These are phyloP conservation scores for Ceratocystis diversiconidia DNA, from an alignment of 2,329 filamentous ascomycete genomes.

Conservation along the genomic window DNA sequence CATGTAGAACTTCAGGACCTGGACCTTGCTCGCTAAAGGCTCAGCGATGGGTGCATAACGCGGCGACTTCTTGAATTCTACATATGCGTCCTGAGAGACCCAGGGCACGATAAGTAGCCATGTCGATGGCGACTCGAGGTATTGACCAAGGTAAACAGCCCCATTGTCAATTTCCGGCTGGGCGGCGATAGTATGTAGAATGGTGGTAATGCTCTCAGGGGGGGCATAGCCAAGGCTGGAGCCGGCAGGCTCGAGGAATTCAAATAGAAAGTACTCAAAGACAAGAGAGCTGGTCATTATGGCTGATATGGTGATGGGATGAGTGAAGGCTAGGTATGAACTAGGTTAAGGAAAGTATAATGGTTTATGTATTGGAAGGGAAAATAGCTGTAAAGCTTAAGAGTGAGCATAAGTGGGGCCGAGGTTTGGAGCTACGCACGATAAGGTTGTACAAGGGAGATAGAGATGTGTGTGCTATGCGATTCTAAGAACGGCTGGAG, in stretches of 20 bases:
- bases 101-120: constrained; percentile 27
- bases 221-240: constrained; percentile 22
- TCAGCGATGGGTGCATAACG: constrained; percentile 28
- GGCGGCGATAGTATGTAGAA: constrained; percentile 3
- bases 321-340: background rate
- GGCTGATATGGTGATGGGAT: background rate
- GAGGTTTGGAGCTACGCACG: background rate
- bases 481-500: no score
- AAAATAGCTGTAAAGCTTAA: background rate
- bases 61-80: constrained; percentile 29
- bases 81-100: constrained; percentile 25
- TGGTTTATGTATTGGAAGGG: background rate
- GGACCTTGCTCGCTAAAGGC: constrained; percentile 22
- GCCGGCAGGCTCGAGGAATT: constrained; percentile 24
- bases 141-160: constrained; percentile 26
- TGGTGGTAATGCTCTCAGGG: constrained; percentile 21
- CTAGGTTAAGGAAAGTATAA: background rate
- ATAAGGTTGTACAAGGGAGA: background rate
- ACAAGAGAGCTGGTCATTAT: constrained; percentile 23
- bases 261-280: constrained; percentile 25
- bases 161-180: constrained; percentile 23
- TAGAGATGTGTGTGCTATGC: background rate
- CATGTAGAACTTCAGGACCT: constrained; percentile 10
- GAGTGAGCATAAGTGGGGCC: constrained; percentile 8
- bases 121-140: constrained; percentile 25